Base-by-base conservation (phyloP, 169 alveolate genomes). In the Cryptosporidium viatorum region DNA sequence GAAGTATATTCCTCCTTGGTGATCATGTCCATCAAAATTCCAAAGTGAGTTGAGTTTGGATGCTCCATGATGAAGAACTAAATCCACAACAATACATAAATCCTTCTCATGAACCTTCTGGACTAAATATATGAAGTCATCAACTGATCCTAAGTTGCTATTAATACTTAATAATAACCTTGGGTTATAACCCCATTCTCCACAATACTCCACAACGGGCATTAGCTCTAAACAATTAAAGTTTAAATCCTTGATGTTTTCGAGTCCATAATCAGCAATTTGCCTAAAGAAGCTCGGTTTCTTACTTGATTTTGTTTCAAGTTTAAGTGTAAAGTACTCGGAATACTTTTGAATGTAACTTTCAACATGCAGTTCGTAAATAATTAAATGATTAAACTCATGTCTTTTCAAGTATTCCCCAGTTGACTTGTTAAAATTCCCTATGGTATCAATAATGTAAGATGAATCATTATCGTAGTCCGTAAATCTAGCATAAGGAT, bases 161-260 rank as follows among this genome's bases (percentile, higher is more conserved):
- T 91, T 85, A 6, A 74, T 23, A 10, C 85, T 60, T 52, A 85
- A 37, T 8, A 85, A 50, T 51, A 91, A 85, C 45, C 94, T 86
- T 18, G 94, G 93, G 51, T 86, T 91, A 69, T 91, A 91, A 1
- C 94, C 94, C 94, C 94, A 91, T 70, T 80, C 85, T 29, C 94
- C 94, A 35, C 93, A 86, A 60, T 86, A 91, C 59, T 91, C 94
- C 23, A 86, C 85, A 35, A 91, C 85, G 7, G 94, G 94, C 91
- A 91, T 69, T 45, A 91, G 31, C 52, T 91, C 94, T 45, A 91
- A 29, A 50, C 92, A 86, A 41, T 51, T 91, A 69, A 92, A 92
- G 39, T 84, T 80, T 59, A 80, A 65, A 31, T 59, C 67, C 29
- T 37, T 48, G 14, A 80, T 80, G 16, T 60, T 59, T 6, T 39